Evolutionary conservation across 768 basidiomycete species (phyloP), one percentile per base, ranked within the genome.

Genomic region (Boletus rex-veris): DNA sequence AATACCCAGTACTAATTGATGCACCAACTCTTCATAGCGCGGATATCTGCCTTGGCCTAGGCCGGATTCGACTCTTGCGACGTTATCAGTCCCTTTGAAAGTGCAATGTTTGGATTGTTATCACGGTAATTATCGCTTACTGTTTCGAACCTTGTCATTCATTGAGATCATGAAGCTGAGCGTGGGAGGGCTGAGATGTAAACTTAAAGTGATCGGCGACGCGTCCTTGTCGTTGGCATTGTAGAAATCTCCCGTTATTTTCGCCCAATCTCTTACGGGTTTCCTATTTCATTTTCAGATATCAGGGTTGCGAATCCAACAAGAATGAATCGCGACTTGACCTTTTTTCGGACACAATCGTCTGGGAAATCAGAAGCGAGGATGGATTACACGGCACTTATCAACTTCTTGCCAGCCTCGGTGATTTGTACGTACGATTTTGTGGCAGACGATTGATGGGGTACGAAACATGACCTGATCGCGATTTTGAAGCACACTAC

Each of bases 171-270:
- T n/a, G n/a, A n/a, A n/a, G n/a, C n/a, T n/a, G n/a, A n/a, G n/a
- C n/a, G n/a, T n/a, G n/a, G n/a, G n/a, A n/a, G 21, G 39, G 30
- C 28, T 38, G 36, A 28, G 18, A 50, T 50, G 48, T 50, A 54
- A 37, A 33, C 40, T 36, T 44, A 16, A 38, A 19, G 50, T 46
- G 26, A 42, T 57, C 18, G 12, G 33, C 33, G 33, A 35, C 12
- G 12, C 6, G 33, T 35, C 11, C 31, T 31, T 31, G 30, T 31
- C 30, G 10, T 31, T 31, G 30, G n/a, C n/a, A n/a, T n/a, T n/a
- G 21, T 21, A 35, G 11, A 35, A 14, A 35, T 11, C 33, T 14
- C 55, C 66, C 66, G 68, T 52, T 48, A 28, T 61, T 66, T 63
- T 68, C 62, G 67, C 57, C 36, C 41, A 52, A 18, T 45, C 41